phyloP scores from a whole-genome alignment of 805 yeast genomes.

The Candida verbasci region DNA sequence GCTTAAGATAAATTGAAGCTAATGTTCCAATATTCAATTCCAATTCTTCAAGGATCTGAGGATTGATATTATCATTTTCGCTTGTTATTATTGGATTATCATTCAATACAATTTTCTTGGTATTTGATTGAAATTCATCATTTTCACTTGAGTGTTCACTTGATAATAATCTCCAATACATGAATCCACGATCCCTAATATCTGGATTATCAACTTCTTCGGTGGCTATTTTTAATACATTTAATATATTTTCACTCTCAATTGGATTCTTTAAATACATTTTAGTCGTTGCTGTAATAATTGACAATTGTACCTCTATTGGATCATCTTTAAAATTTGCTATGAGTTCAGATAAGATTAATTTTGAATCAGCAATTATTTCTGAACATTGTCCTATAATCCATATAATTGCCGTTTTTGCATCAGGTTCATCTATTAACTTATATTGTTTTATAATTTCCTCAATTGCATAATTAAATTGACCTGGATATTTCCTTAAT shows the following conservation, averaged over 20 bases:
- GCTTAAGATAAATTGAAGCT: conserved; percentile 80
- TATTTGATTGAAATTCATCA: conserved; percentile 34
- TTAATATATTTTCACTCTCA: conserved; percentile 50
- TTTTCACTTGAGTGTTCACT: conserved; percentile 31
- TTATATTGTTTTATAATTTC: conserved; percentile 31
- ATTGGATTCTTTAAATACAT: conserved; percentile 56
- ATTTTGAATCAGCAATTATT: conserved; percentile 39
- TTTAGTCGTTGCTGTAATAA: conserved; percentile 72
- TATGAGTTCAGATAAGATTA: conserved; percentile 39
- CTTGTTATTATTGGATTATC: conserved; percentile 59
- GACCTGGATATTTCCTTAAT: conserved; percentile 67
- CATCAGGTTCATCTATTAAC: conserved; percentile 66
- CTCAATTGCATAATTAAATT: conserved; percentile 34
- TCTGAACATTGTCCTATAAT: conserved; percentile 69
- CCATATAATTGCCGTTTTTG: conserved; percentile 80
- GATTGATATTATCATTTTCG: conserved; percentile 68
- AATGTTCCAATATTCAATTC: conserved; percentile 78
- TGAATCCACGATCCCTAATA: conserved; percentile 75
- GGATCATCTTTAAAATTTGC: conserved; percentile 57
- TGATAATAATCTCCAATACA: conserved; percentile 80
- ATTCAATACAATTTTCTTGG: conserved; percentile 52
- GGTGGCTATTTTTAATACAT: conserved; percentile 61
- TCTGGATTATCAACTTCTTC: conserved; percentile 81
- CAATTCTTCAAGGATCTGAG: conserved; percentile 68
- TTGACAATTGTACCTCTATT: conserved; percentile 66